Percentiles rank a stretch among this genome's conserved stretches.
Conservation (phyloP, 768 basidiomycete species). For the Pisolithus orientalis region DNA sequence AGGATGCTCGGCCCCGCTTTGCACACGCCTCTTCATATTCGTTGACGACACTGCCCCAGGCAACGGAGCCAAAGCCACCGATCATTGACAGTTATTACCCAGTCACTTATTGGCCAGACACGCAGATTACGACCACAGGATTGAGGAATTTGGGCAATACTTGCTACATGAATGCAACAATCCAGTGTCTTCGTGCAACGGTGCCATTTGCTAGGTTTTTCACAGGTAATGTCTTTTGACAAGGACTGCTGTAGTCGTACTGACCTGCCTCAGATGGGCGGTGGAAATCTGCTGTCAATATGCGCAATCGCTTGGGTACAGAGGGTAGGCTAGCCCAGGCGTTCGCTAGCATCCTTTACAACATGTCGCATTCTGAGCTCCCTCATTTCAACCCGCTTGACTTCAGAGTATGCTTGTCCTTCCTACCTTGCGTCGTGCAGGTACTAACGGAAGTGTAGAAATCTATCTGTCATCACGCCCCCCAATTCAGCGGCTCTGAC, state of each 20-base stretch:
- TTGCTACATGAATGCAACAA: slow-evolving; percentile 98
- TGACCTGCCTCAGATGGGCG: slow-evolving; percentile 50
- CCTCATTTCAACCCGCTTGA: slow-evolving; percentile 75
- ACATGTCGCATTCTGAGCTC: slow-evolving; percentile 85
- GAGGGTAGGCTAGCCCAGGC: slow-evolving; percentile 76
- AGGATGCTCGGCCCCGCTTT: slow-evolving; percentile 64
- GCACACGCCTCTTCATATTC: slow-evolving; percentile 32
- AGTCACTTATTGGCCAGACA: slow-evolving; percentile 78
- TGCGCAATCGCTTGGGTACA: slow-evolving; percentile 79
- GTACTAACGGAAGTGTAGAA: slow-evolving; percentile 33
- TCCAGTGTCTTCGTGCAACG: slow-evolving; percentile 94
- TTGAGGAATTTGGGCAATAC: slow-evolving; percentile 96
- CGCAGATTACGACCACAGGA: slow-evolving; percentile 73
- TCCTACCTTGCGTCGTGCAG: slow-evolving; percentile 14
- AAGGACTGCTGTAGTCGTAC: not conserved
- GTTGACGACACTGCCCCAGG: slow-evolving; percentile 14
- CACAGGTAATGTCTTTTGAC: slow-evolving; percentile 47
- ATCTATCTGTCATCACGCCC: slow-evolving; percentile 51
- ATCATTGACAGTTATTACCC: slow-evolving; percentile 73
- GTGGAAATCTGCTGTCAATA: slow-evolving; percentile 82
- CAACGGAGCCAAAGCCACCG: slow-evolving; percentile 48
- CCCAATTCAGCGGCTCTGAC: slow-evolving; percentile 77
- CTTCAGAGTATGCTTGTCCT: slow-evolving; percentile 64
- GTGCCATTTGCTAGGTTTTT: slow-evolving; percentile 93
- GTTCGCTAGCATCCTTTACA: slow-evolving; percentile 77